These are phyloP conservation scores for Taxawa tesnikishii DNA, from an alignment of 2,329 filamentous ascomycete species.

Conservation along the genomic window DNA sequence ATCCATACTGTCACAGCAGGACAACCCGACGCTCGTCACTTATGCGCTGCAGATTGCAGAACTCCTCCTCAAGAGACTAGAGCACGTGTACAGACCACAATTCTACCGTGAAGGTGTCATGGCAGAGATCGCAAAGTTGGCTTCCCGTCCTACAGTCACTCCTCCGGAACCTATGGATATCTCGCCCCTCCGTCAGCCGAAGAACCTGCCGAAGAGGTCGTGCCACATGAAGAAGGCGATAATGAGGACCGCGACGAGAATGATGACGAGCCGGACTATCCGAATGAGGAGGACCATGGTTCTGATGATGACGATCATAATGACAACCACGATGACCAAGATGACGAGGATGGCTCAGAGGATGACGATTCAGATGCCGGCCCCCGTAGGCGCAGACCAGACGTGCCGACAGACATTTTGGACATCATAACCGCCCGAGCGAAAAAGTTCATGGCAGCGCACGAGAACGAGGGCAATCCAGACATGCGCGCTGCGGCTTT, in stretches of 20 bases:
- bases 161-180: slow-evolving; percentile 6
- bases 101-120: slow-evolving; percentile 97
- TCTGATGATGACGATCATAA: slow-evolving; percentile 48
- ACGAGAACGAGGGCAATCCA: slow-evolving; percentile 66
- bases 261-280: slow-evolving; percentile 28
- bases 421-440: slow-evolving; percentile 65
- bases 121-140: slow-evolving; percentile 74
- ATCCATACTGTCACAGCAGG: slow-evolving; percentile 88
- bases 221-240: slow-evolving; percentile 17
- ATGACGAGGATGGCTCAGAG: slow-evolving; percentile 29
- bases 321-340: slow-evolving; percentile 31
- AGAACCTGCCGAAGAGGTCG: slow-evolving; percentile 6
- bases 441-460: slow-evolving; percentile 69
- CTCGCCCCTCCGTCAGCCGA: slow-evolving; percentile 4
- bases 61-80: slow-evolving; percentile 70
- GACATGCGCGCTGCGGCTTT: slow-evolving; percentile 67
- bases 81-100: slow-evolving; percentile 84
- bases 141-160: slow-evolving; percentile 29
- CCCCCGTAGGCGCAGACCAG: slow-evolving; percentile 3
- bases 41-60: slow-evolving; percentile 83
- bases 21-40: slow-evolving; percentile 77
- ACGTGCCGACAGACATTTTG: slow-evolving; percentile 35
- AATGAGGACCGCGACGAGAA: slow-evolving; percentile 25
- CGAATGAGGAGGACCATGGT: slow-evolving; percentile 40
- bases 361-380: slow-evolving; percentile 16